Evolutionary conservation across 176 grass and related monocot species (phyloP).

Genomic region (Typha latifolia): DNA sequence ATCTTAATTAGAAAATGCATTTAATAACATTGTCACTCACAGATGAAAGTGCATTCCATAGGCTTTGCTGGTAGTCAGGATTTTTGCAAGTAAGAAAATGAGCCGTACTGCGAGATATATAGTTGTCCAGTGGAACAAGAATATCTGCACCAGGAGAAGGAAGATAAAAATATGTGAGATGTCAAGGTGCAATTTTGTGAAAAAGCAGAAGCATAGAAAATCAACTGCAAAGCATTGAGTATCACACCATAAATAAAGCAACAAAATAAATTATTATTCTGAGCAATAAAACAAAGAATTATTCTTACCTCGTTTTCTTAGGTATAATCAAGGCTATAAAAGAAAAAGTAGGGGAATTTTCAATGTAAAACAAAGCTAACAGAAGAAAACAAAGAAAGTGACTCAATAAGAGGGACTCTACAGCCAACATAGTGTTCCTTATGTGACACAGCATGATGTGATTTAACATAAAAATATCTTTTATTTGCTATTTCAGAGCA

Average conservation of each 20-base stretch:
- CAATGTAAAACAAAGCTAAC: background rate
- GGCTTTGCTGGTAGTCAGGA: slow-evolving; percentile 79
- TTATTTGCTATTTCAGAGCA: too few species aligned
- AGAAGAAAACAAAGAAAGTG: background rate
- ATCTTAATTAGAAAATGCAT: background rate
- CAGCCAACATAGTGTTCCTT: too few species aligned
- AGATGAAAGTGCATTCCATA: slow-evolving; percentile 65
- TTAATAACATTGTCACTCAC: slow-evolving; percentile 33
- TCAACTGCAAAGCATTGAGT: background rate
- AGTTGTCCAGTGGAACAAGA: slow-evolving; percentile 86
- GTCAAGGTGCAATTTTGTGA: background rate
- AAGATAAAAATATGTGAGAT: slow-evolving; percentile 5
- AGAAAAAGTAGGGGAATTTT: background rate
- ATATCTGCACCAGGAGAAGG: slow-evolving; percentile 42
- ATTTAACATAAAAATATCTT: too few species aligned
- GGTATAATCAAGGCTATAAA: background rate
- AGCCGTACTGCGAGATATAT: slow-evolving; percentile 63
- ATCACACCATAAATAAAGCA: background rate
- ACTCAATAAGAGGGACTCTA: background rate
- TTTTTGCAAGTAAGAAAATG: slow-evolving; percentile 78
- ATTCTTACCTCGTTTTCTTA: background rate
- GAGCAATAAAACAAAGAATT: too few species aligned
- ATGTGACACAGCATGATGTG: too few species aligned
- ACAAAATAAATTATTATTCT: background rate
- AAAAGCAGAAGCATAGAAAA: background rate